phyloP scores from a whole-genome alignment of 192 early-diverging fungal genomes.

The Backusella mclennaniae region DNA sequence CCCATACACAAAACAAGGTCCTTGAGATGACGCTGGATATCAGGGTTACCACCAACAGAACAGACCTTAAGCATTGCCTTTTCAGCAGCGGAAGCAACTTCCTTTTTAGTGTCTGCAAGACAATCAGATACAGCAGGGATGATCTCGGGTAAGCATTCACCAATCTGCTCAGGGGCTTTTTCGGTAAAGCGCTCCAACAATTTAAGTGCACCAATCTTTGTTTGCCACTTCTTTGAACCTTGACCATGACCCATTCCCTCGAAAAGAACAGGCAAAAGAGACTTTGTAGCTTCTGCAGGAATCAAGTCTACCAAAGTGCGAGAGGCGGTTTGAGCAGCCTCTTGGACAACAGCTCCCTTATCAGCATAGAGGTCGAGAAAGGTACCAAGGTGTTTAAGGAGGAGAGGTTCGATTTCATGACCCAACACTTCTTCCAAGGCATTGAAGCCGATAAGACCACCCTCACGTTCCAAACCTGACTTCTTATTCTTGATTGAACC shows the following conservation, averaged over 20 bases:
- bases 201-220: conserved; percentile 60
- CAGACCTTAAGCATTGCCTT: conserved; percentile 68
- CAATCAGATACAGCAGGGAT: conserved; percentile 70
- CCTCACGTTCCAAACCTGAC: conserved; percentile 57
- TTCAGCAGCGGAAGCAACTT: conserved; percentile 55
- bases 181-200: conserved; percentile 42
- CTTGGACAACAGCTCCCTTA: conserved; percentile 49
- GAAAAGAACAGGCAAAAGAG: conserved; percentile 63
- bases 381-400: conserved; percentile 55
- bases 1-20: conserved; percentile 74
- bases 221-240: conserved; percentile 78
- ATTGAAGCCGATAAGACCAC: conserved; percentile 60
- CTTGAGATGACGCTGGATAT: conserved; percentile 68
- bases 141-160: conserved; percentile 52
- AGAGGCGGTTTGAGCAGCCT: conserved; percentile 45
- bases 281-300: conserved; percentile 44
- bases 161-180: conserved; percentile 48
- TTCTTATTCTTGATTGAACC: conserved; percentile 68
- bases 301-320: conserved; percentile 37
- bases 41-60: conserved; percentile 72
- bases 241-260: conserved; percentile 44
- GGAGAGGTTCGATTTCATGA: conserved; percentile 60
- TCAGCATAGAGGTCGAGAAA: conserved; percentile 60
- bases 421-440: conserved; percentile 60
- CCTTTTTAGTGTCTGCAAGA: conserved; percentile 74